Conservation (phyloP, 257 asterid species). For the Striga asiatica region DNA sequence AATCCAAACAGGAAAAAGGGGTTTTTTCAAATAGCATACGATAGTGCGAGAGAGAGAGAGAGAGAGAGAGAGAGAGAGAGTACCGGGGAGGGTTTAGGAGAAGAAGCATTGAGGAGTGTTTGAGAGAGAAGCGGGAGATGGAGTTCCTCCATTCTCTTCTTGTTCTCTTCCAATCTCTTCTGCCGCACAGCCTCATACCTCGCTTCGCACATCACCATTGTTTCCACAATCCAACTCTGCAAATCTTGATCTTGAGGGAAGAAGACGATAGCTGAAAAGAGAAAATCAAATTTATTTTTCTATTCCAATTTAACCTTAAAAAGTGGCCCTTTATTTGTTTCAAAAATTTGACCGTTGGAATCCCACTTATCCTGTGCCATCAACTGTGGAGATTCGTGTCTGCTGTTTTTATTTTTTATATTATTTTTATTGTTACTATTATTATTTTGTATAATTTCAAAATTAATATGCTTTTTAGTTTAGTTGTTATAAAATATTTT, state of each 20-base stretch:
- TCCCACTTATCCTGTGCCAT: constrained; percentile 19
- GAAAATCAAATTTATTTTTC: too few species aligned
- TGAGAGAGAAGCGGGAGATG: constrained; percentile 71
- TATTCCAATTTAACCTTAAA: too few species aligned
- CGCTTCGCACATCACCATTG: constrained; percentile 52
- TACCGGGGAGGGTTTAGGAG: constrained; percentile 77
- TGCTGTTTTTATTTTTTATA: background rate
- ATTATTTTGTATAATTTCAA: too few species aligned
- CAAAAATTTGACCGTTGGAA: constrained; percentile 72
- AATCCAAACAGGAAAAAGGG: background rate
- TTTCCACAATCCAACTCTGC: background rate
- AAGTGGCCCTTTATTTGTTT: too few species aligned
- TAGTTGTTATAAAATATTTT: too few species aligned
- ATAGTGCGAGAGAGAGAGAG: background rate
- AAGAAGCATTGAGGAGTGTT: constrained; percentile 44
- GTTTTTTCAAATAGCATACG: background rate
- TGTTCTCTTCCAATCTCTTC: constrained; percentile 81
- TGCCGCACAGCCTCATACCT: constrained; percentile 52
- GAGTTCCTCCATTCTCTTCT: constrained; percentile 73
- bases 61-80: constrained; percentile 13
- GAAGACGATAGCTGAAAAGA: too few species aligned
- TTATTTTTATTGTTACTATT: too few species aligned
- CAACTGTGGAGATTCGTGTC: too few species aligned
- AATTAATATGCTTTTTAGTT: too few species aligned
- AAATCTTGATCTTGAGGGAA: background rate